Conservation (phyloP, 2,329 filamentous ascomycete species). For the Microdochium paspali region DNA sequence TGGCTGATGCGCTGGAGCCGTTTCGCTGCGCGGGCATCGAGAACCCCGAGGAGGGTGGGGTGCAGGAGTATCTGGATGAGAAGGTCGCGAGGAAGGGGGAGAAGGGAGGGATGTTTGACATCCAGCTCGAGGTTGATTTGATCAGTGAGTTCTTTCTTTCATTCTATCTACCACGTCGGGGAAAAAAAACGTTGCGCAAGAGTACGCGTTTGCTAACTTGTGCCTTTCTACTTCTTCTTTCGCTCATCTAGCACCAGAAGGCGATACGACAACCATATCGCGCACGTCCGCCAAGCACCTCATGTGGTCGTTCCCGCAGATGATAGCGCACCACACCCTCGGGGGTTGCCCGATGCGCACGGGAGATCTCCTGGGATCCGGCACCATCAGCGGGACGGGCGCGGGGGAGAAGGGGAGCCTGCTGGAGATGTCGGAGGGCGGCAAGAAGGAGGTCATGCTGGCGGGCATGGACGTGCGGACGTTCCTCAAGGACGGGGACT, state of each 20-base stretch:
- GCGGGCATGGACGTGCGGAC: constrained; percentile 27
- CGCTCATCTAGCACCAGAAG: constrained; percentile 26
- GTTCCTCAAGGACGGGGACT: constrained; percentile 37
- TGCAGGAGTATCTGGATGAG: constrained; percentile 46
- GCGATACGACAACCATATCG: constrained; percentile 46
- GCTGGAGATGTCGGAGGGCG: constrained; percentile 34
- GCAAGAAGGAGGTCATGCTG: constrained; percentile 31
- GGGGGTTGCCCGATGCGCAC: constrained; percentile 66
- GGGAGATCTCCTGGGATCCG: constrained; percentile 68
- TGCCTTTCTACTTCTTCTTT: not conserved
- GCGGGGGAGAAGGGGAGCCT: constrained; percentile 29
- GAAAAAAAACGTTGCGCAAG: too few relatives aligned
- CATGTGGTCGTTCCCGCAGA: constrained; percentile 76
- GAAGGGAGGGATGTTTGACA: constrained; percentile 46
- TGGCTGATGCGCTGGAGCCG: constrained; percentile 64
- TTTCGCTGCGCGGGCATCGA: constrained; percentile 23
- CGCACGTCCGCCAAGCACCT: constrained; percentile 56
- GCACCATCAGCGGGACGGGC: constrained; percentile 54
- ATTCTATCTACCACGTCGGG: too few relatives aligned
- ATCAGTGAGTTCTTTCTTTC: constrained; percentile 31
- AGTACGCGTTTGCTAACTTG: not conserved
- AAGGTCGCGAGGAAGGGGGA: constrained; percentile 31
- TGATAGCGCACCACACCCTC: constrained; percentile 71
- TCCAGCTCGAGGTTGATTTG: constrained; percentile 58
- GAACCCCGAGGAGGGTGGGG: constrained; percentile 11